Conservation (phyloP, 257 asterid genomes). For the Prunella vulgaris region DNA sequence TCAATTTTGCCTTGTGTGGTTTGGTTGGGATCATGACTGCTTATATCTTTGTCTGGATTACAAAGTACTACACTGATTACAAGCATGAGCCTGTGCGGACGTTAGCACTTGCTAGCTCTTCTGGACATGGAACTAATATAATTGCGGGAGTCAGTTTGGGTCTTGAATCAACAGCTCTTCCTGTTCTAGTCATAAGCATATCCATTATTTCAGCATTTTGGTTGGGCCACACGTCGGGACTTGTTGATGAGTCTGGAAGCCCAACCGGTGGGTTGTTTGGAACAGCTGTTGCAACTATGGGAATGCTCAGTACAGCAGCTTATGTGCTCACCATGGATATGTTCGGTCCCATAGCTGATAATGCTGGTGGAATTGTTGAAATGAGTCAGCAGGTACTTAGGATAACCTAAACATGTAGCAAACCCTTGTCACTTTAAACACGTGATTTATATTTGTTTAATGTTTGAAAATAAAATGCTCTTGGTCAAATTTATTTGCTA, state of each 20-base stretch:
- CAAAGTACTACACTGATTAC: conserved; percentile 93
- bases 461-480: not conserved
- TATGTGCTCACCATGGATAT: conserved; percentile 98
- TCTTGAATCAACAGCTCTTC: conserved; percentile 98
- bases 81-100: conserved; percentile 96
- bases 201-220: conserved; percentile 88
- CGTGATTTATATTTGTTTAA: not conserved
- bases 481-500: not conserved
- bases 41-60: conserved; percentile 80
- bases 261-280: conserved; percentile 99
- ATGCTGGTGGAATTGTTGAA: conserved; percentile 99
- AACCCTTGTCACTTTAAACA: not conserved
- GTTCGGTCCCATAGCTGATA: conserved; percentile 99
- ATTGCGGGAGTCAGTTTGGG: conserved; percentile 99
- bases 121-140: conserved; percentile 97
- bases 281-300: conserved; percentile 99
- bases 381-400: conserved; percentile 95
- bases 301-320: conserved; percentile 99
- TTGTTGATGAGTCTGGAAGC: conserved; percentile 84
- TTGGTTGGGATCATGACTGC: conserved; percentile 95
- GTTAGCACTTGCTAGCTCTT: conserved; percentile 88
- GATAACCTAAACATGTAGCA: conserved; percentile 1
- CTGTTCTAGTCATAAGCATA: conserved; percentile 83
- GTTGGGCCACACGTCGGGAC: conserved; percentile 96
- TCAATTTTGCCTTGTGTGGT: conserved; percentile 93